These are phyloP conservation scores for Miscanthus lutarioriparius DNA, from an alignment of 176 grass and related monocot genomes.

Conservation along the genomic window DNA sequence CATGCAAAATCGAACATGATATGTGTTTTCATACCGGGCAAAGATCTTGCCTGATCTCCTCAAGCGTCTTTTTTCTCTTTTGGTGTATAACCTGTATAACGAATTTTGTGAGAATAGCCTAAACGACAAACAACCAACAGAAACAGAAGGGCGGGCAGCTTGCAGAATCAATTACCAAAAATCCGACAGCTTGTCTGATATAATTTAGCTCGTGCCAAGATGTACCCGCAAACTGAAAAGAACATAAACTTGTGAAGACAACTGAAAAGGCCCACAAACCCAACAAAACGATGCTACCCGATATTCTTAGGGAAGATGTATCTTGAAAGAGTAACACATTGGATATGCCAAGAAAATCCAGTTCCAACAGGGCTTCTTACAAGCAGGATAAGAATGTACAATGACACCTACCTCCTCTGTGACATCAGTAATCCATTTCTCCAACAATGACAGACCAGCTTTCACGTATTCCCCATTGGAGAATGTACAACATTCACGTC, in stretches of 20 bases:
- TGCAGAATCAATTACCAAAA: constrained; percentile 68
- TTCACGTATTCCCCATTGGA: constrained; percentile 98
- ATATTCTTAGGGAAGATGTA: background rate
- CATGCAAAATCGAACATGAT: background rate
- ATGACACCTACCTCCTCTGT: constrained; percentile 64
- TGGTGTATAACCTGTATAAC: constrained; percentile 89
- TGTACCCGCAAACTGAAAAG: constrained; percentile 81
- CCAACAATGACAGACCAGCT: constrained; percentile 78
- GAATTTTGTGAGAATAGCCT: constrained; percentile 27
- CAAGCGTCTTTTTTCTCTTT: constrained; percentile 86
- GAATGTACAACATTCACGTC: constrained; percentile 97
- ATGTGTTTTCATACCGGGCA: constrained; percentile 67
- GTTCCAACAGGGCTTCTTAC: constrained; percentile 17
- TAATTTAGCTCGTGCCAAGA: constrained; percentile 99
- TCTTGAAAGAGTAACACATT: background rate
- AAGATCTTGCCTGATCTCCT: constrained; percentile 93
- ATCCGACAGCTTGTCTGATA: constrained; percentile 93
- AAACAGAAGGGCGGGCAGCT: background rate
- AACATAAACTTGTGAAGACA: constrained; percentile 40
- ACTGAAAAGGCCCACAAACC: background rate
- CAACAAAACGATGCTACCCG: background rate
- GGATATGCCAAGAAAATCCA: background rate
- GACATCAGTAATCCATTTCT: constrained; percentile 95
- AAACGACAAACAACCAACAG: constrained; percentile 17
- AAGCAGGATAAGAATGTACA: constrained; percentile 17